Evolutionary conservation across 2,329 filamentous ascomycete species (phyloP), one percentile per base, ranked within the genome.

Genomic region (Penicillium paneum): DNA sequence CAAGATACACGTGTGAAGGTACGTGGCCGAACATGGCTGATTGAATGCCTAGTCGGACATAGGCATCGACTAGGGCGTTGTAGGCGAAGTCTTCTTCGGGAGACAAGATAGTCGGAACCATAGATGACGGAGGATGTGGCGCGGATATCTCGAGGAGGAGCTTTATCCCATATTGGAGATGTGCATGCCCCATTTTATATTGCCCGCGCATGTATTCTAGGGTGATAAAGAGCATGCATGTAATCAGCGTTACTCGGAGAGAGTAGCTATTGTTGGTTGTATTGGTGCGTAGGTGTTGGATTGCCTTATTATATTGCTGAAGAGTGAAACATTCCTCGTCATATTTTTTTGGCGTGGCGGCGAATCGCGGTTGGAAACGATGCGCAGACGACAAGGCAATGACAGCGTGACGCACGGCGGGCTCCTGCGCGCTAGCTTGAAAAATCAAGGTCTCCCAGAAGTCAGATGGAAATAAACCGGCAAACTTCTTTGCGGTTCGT

Each of bases 341-440:
- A 7, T 44, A 26, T 31, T 63, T 59, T 45, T 60, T 58, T n/a
- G 32, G 36, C 17, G 45, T 29, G 31, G 55, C 34, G 11, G 45
- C 13, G 32, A 42, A 34, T 13, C 38, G 36, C 26, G 53, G 46
- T 17, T 64, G 54, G 35, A 56, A 49, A 60, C 64, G 63, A 54
- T 75, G 75, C 0, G 68, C 66, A 5, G 74, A 70, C n/a, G 71
- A 70, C 15, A 79, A 57, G 11, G 76, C 73, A 6, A 78, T 58
- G 11, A 75, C 60, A 3, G 76, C 76, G 62, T 78, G 75, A n/a
- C 73, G 58, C 3, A 78, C 67, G 5, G 75, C 73, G 0, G 74
- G 72, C 47, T 77, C 76, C 10, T 63, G 63, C 3, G 58, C 54
- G 45, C 71, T 71, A 3, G 73, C 73, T 49, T 76, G 74, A 6